Conservation (phyloP, 495 filamentous ascomycete species). For the Elasticomyces elasticus region DNA sequence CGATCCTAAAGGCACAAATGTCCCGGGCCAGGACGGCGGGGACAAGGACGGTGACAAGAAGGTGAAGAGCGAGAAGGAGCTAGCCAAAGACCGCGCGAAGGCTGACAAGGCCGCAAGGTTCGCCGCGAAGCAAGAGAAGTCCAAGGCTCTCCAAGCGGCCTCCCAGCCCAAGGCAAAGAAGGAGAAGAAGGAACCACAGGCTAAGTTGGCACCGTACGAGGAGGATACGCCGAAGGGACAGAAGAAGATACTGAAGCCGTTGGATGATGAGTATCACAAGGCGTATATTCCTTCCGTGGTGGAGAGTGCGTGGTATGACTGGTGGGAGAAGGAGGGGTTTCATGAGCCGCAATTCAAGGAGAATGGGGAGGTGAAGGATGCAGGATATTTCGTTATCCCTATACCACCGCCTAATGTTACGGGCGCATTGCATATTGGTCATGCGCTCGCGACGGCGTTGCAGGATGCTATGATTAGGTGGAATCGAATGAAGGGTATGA, state of each 20-base stretch:
- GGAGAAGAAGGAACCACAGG: constrained; percentile 43
- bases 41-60: constrained; percentile 31
- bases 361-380: constrained; percentile 57
- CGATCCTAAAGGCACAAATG: constrained; percentile 32
- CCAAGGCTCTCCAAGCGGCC: constrained; percentile 32
- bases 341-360: constrained; percentile 60
- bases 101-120: constrained; percentile 53
- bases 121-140: constrained; percentile 48
- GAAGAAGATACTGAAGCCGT: constrained; percentile 35
- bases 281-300: constrained; percentile 49
- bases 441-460: constrained; percentile 54
- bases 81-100: constrained; percentile 49
- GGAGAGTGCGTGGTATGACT: constrained; percentile 47
- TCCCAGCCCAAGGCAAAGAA: constrained; percentile 39
- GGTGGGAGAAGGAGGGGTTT: constrained; percentile 57
- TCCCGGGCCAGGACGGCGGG: constrained; percentile 31
- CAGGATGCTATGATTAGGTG: constrained; percentile 72
- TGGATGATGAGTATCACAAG: constrained; percentile 36
- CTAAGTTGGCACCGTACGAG: constrained; percentile 29
- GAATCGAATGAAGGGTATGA: constrained; percentile 45
- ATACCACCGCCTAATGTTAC: constrained; percentile 75
- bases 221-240: constrained; percentile 34
- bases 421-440: constrained; percentile 57
- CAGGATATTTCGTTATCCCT: constrained; percentile 61
- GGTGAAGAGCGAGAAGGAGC: constrained; percentile 35